Base-by-base conservation (phyloP, 257 asterid genomes). In the Ajuga chamaepitys region DNA sequence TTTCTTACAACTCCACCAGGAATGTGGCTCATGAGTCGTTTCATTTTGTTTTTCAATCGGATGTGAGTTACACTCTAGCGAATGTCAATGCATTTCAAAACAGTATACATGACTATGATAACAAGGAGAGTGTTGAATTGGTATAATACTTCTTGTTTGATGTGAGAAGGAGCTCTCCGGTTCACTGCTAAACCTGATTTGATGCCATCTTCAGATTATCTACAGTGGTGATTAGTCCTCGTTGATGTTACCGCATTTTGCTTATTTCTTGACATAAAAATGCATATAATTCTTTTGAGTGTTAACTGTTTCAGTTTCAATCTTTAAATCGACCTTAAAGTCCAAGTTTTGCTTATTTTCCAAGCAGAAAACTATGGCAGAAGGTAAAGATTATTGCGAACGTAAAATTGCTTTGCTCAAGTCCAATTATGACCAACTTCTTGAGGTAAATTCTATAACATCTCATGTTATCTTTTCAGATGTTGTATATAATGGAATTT, bases 351-450 rank as follows among this genome's bases (percentile, higher is more conserved):
- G 41, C 17, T 42, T 28, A 44, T 68, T 41, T 46, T 58, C 47
- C 47, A 14, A 20, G 11, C 86, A 90, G 99, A 88, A 93, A 90
- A 88, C 92, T 10, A 90, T 88, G 99, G 81, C 21, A 0, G 92
- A 93, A 85, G 97, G 97, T 42, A 93, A 88, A 78, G 95, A 93
- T 75, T 93, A 87, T 68, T 93, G 96, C 28, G 97, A 88, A 75
- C 88, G 96, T 11, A 93, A 93, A 79, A 86, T 90, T 64, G 78
- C 76, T 53, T 66, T 93, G 87, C 95, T 93, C 12, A 88, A 90
- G 87, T 93, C 97, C 71, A 93, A 93, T 62, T 88, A 93, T 42
- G 97, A 90, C 48, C 99, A 89, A 65, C 96, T 93, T 69, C 83
- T 90, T 26, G 97, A 93, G 97, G 97, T 93, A 82, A 45, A 78